These are phyloP conservation scores for Samsoniella hepiali DNA, from an alignment of 2,329 filamentous ascomycete species.

Conservation along the genomic window DNA sequence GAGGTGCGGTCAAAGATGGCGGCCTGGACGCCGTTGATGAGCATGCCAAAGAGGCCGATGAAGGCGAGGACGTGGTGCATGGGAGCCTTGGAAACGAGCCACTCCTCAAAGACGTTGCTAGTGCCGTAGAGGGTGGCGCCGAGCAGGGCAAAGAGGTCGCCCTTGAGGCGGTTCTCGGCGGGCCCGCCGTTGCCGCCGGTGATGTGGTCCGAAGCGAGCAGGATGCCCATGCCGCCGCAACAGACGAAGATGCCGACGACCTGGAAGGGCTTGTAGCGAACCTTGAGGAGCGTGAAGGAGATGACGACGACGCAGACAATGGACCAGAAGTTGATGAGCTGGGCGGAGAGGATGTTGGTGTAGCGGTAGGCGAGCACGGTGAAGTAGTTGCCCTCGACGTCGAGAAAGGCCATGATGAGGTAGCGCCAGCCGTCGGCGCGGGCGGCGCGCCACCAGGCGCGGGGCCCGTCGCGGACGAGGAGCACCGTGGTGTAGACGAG, in stretches of 20 bases:
- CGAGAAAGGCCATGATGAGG: constrained; percentile 85
- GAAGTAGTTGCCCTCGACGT: constrained; percentile 98
- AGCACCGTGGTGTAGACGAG: constrained; percentile 78
- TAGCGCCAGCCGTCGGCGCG: constrained; percentile 84
- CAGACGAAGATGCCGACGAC: constrained; percentile 83
- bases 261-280: constrained; percentile 87
- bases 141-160: constrained; percentile 85
- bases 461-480: constrained; percentile 73
- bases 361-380: constrained; percentile 90
- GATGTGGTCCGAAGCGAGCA: constrained; percentile 85
- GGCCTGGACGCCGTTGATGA: constrained; percentile 89
- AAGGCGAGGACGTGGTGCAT: constrained; percentile 93
- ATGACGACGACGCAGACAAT: constrained; percentile 88
- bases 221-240: constrained; percentile 83
- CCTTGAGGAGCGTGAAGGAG: constrained; percentile 76
- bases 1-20: constrained; percentile 83
- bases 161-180: constrained; percentile 73
- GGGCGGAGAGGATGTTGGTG: constrained; percentile 87
- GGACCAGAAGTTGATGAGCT: constrained; percentile 98
- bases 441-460: constrained; percentile 63
- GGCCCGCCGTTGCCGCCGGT: constrained; percentile 68
- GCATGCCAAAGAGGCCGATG: constrained; percentile 79
- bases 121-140: constrained; percentile 90
- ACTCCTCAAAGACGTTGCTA: constrained; percentile 90
- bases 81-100: constrained; percentile 80